Percentiles rank a stretch among this genome's conserved stretches.
Conservation (phyloP, 495 filamentous ascomycete species). For the Chaetomium tenue region DNA sequence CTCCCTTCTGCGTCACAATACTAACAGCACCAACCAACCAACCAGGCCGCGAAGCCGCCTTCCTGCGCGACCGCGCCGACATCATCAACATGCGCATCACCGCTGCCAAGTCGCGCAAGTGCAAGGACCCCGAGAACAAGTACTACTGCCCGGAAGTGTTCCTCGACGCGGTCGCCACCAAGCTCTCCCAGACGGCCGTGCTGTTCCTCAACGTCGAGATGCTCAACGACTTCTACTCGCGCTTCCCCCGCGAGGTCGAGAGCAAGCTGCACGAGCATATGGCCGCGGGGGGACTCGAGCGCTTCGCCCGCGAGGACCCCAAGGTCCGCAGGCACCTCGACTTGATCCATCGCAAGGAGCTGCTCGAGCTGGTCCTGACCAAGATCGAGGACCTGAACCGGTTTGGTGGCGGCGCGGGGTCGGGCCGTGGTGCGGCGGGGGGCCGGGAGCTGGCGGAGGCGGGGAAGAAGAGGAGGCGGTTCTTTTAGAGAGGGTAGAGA, state of each 20-base stretch:
- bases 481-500: background rate
- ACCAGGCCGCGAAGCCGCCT: slow-evolving; percentile 82
- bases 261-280: slow-evolving; percentile 78
- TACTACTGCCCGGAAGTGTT: slow-evolving; percentile 98
- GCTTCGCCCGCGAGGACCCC: slow-evolving; percentile 88
- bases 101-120: slow-evolving; percentile 84
- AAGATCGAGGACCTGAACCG: slow-evolving; percentile 89
- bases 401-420: slow-evolving; percentile 53
- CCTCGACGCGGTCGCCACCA: slow-evolving; percentile 92
- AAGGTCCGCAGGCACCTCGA: slow-evolving; percentile 87
- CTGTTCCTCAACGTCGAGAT: slow-evolving; percentile 98
- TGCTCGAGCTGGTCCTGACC: slow-evolving; percentile 84
- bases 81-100: slow-evolving; percentile 85
- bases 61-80: slow-evolving; percentile 85
- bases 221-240: slow-evolving; percentile 93
- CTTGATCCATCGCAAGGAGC: slow-evolving; percentile 84
- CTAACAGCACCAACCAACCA: background rate
- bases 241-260: slow-evolving; percentile 93
- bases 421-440: slow-evolving; percentile 1
- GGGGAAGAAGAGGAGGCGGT: slow-evolving; percentile 17
- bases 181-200: slow-evolving; percentile 90
- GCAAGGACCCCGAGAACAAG: slow-evolving; percentile 76
- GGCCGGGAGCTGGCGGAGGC: background rate
- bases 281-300: slow-evolving; percentile 73
- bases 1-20: background rate